A percentile compares a stretch with the other conserved stretches of the same genome.
phyloP scores from a whole-genome alignment of 257 asterid genomes.

The Leptodermis oblonga region DNA sequence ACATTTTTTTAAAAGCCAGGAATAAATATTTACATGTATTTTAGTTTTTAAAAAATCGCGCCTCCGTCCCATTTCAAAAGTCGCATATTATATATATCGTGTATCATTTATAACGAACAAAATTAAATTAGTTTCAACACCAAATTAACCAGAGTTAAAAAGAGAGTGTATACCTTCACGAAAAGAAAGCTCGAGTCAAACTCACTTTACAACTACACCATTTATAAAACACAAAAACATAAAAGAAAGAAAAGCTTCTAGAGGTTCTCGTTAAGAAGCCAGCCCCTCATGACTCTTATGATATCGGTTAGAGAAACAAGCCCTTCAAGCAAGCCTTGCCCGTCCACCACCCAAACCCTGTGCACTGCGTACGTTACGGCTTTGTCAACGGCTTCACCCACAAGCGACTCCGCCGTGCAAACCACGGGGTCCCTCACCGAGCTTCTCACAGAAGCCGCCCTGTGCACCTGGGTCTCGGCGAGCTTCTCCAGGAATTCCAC shows the following conservation, averaged over 20 bases:
- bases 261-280: slow-evolving; percentile 43
- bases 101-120: too few relatives aligned
- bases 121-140: too few relatives aligned
- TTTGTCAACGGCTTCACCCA: slow-evolving; percentile 71
- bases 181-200: slow-evolving; percentile 6
- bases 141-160: too few relatives aligned
- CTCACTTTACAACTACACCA: neutral
- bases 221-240: neutral
- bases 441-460: slow-evolving; percentile 46
- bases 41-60: too few relatives aligned
- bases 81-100: too few relatives aligned
- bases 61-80: too few relatives aligned
- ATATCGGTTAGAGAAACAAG: slow-evolving; percentile 66
- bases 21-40: too few relatives aligned
- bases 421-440: slow-evolving; percentile 45
- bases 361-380: slow-evolving; percentile 56
- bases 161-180: neutral
- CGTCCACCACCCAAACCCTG: slow-evolving; percentile 72
- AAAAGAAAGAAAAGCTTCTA: neutral
- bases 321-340: slow-evolving; percentile 52
- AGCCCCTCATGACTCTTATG: slow-evolving; percentile 42
- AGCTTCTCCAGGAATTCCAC: slow-evolving; percentile 52
- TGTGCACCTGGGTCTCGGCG: slow-evolving; percentile 38
- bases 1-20: too few relatives aligned
- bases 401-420: slow-evolving; percentile 41